Evolutionary conservation across 176 grass and related monocot genomes (phyloP).

Genomic region (Oryza glaberrima): DNA sequence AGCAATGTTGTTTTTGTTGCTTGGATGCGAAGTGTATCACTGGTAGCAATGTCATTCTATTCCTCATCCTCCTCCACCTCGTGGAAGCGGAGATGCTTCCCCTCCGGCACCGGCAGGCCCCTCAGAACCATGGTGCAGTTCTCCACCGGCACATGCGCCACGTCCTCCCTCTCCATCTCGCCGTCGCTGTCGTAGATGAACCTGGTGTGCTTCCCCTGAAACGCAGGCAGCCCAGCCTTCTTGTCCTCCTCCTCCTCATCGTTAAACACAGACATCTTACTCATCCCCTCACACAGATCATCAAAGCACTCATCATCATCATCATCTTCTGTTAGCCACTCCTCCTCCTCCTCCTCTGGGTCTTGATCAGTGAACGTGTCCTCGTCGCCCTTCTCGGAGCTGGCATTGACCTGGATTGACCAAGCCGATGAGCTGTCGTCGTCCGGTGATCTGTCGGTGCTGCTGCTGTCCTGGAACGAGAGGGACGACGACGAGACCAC

Average conservation of each 20-base stretch:
- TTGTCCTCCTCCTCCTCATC: constrained; percentile 28
- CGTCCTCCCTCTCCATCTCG: constrained; percentile 68
- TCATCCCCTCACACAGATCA: constrained; percentile 71
- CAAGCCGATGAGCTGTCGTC: constrained; percentile 68
- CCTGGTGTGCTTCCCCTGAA: constrained; percentile 71
- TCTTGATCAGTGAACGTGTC: constrained; percentile 46
- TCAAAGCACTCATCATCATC: constrained; percentile 42
- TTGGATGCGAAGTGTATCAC: constrained; percentile 20
- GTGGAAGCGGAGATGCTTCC: constrained; percentile 78
- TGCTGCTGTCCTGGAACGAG: constrained; percentile 34
- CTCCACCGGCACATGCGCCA: constrained; percentile 6
- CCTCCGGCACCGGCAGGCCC: constrained; percentile 63
- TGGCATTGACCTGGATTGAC: constrained; percentile 74
- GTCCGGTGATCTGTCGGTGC: constrained; percentile 37
- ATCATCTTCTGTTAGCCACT: constrained; percentile 28
- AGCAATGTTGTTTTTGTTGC: not conserved
- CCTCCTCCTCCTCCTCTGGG: constrained; percentile 32
- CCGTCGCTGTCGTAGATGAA: constrained; percentile 85
- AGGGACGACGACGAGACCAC: constrained; percentile 46
- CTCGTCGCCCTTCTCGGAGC: constrained; percentile 53
- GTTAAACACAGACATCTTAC: constrained; percentile 56
- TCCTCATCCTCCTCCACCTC: constrained; percentile 60
- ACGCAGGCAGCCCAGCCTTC: constrained; percentile 43
- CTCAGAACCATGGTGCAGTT: constrained; percentile 22
- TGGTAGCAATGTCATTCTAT: constrained; percentile 20